Base-by-base conservation (phyloP, 768 basidiomycete species). In the Kwoniella mangroviensis region DNA sequence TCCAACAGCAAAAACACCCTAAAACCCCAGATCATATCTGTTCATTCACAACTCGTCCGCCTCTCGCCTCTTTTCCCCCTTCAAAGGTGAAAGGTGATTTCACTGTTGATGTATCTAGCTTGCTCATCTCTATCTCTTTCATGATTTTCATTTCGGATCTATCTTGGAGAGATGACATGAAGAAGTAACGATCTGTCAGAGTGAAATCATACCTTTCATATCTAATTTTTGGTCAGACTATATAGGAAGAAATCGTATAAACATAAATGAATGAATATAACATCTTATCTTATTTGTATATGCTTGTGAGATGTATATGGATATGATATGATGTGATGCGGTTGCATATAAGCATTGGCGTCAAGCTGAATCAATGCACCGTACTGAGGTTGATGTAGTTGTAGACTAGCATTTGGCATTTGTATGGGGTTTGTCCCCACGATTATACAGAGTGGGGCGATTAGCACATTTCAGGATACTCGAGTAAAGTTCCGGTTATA, bases 11-110 rank as follows among this genome's bases (percentile, higher is more conserved):
- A 34, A 53, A 54, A n/a, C 13, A 26, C 28, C 19, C 40, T 59
- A 19, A 57, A 63, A 62, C 21, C 15, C 40, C 34, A 9, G 40
- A 12, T 60, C 9, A 45, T 42, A 21, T 65, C 53, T 34, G 17
- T 55, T 40, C 42, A 66, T 56, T 19, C 41, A 17, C 56, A 49
- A 49, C 45, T 49, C 58, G 11, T n/a, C 40, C 9, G 13, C 56
- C 13, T 42, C 56, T 65, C 65, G 65, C 65, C 56, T 66, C 65
- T 52, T 26, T 66, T 57, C 55, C 34, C 34, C 61, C n/a, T n/a
- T 51, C 54, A 49, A 49, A 49, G 45, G 45, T 49, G 34, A 34
- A 34, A 34, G 34, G 34, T 34, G 34, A 49, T 49, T 49, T 17
- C 45, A 49, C 19, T 19, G 3, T 49, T 49, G 45, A 49, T 49